Percentiles rank a stretch among this genome's conserved stretches.
Conservation (phyloP, 129 eudicot genomes). For the Dittrichia graveolens region DNA sequence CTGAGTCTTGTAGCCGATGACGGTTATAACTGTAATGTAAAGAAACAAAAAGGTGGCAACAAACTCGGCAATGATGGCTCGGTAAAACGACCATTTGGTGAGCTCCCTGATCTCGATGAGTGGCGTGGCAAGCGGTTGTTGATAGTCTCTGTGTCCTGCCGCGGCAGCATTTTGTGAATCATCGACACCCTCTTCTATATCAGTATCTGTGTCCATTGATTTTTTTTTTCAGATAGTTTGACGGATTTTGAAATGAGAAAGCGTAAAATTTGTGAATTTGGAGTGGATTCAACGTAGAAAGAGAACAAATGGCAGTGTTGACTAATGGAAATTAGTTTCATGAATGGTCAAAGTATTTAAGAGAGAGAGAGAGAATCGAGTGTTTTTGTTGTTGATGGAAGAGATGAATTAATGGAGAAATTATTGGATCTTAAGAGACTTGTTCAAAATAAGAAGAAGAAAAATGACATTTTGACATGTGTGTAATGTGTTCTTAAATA, state of each 20-base stretch:
- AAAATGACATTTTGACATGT: slow-evolving; percentile 23
- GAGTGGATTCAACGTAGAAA: slow-evolving; percentile 22
- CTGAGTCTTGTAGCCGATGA: slow-evolving; percentile 63
- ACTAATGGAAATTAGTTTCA: slow-evolving; percentile 34
- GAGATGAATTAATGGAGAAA: slow-evolving; percentile 37
- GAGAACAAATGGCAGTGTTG: slow-evolving; percentile 21
- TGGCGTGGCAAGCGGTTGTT: slow-evolving; percentile 53
- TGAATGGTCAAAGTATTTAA: slow-evolving; percentile 25
- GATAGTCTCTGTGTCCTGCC: slow-evolving; percentile 35
- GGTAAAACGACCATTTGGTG: slow-evolving; percentile 61
- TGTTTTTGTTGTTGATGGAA: slow-evolving; percentile 30
- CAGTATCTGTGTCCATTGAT: slow-evolving; percentile 34
- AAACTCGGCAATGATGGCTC: slow-evolving; percentile 62
- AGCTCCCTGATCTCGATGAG: slow-evolving; percentile 49
- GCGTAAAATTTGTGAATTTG: slow-evolving; percentile 25
- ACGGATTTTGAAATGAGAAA: slow-evolving; percentile 19
- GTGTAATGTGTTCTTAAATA: not conserved
- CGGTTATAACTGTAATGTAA: slow-evolving; percentile 56
- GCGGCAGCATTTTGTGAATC: not conserved
- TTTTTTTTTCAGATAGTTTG: slow-evolving; percentile 1
- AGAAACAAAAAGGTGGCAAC: slow-evolving; percentile 59
- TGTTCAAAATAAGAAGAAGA: slow-evolving; percentile 14
- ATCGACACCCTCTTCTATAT: slow-evolving; percentile 32
- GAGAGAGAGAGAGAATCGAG: not conserved
- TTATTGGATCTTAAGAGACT: slow-evolving; percentile 35